These are phyloP conservation scores for Tausonia pullulans DNA, from an alignment of 1,284 basidiomycete genomes.

Conservation along the genomic window DNA sequence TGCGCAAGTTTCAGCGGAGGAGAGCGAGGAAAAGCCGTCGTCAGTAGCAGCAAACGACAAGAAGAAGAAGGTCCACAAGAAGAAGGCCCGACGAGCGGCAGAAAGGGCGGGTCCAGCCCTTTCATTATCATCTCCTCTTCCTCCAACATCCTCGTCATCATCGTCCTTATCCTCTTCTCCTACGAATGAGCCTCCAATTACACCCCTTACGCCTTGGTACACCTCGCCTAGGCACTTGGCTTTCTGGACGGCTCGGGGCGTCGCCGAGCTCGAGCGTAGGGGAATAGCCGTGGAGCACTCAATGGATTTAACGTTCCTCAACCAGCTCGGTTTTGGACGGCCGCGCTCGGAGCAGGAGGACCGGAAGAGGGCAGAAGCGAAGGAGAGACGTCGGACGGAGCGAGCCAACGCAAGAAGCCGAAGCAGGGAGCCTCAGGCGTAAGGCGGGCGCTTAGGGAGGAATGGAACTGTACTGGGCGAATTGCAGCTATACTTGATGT, in stretches of 20 bases:
- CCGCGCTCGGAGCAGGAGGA: too few species aligned
- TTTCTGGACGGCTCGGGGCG: constrained; percentile 10
- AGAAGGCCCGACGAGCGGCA: neutral
- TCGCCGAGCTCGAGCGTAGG: neutral
- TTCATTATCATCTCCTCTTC: neutral
- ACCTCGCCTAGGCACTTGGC: neutral
- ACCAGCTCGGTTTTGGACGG: too few species aligned
- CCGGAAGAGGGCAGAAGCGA: too few species aligned
- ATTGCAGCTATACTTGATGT: too few species aligned
- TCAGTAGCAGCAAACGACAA: neutral
- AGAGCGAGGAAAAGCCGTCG: neutral
- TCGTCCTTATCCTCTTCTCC: neutral
- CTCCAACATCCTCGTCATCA: neutral
- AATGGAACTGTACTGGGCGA: too few species aligned
- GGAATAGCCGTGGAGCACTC: too few species aligned
- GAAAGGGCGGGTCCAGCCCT: neutral
- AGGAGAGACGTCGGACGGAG: too few species aligned
- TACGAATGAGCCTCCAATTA: neutral
- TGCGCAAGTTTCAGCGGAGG: neutral
- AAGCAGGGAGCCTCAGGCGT: too few species aligned
- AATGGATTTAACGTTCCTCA: neutral
- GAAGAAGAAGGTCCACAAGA: too few species aligned
- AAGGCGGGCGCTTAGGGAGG: too few species aligned
- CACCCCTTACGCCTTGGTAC: constrained; percentile 1
- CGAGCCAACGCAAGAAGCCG: too few species aligned